Base-by-base conservation (phyloP, 352 stramenopile genomes). In the Globisporangium abappressorium region DNA sequence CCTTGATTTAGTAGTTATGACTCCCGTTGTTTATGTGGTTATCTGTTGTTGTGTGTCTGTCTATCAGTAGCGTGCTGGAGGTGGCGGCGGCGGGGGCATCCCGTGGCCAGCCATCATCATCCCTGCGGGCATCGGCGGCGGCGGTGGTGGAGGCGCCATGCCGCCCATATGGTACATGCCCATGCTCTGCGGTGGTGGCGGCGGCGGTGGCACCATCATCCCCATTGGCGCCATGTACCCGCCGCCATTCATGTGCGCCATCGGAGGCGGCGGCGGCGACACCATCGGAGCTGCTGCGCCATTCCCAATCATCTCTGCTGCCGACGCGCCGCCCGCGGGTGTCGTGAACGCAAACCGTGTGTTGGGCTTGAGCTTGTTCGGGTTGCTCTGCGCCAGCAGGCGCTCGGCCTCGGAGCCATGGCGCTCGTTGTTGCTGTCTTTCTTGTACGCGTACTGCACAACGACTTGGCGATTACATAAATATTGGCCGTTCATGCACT, bases 401-500 rank as follows among this genome's bases (percentile, higher is more conserved):
- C 91, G 78, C 71, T 97, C 92, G 47, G 92, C 92, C 60, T 96
- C 84, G 1, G 92, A 97, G 18, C 95, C 95, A 70, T 98, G 95
- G 26, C 95, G 81, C 69, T 98, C 95, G 41, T 93, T 91, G 49
- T 95, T 82, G 55, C 87, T 96, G 71, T 98, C 97, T 73, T 99
- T 99, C 82, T 99, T 99, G 80, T 98, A 99, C 11, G 97, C 97
- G 82, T 99, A 99, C 77, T 99, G 94, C 11, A 99, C 97, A 41
- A 97, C 85, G 70, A 99, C 98, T 72, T 98, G 95, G 7, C 97
- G 82, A 76, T 99, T 99, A 75, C 95, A 98, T 54, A 99, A 79
- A 76, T 96, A 99, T 79, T 99, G 97, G 57, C 93, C 93, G 80
- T 99, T 96, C 98, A 99, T 99, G 77, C 95, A 99, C 77, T 99